Percentiles rank a stretch among this genome's conserved stretches.
Conservation (phyloP, 1,139 yeast genomes). For the Geotrichum klebahnii region DNA sequence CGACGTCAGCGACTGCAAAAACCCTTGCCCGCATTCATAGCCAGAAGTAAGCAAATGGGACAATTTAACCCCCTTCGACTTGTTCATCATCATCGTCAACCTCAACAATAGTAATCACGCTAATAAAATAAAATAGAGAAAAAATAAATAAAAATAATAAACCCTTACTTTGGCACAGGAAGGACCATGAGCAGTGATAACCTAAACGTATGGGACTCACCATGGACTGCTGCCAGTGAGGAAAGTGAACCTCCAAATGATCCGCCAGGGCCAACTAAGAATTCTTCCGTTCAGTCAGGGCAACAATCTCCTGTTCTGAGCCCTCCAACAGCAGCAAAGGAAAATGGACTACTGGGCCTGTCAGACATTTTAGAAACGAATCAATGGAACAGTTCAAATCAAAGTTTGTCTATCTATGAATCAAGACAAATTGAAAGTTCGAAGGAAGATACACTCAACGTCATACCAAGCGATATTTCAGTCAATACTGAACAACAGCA, state of each 20-base stretch:
- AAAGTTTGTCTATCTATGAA: too few species aligned
- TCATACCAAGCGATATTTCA: background rate
- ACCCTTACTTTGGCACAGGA: too few species aligned
- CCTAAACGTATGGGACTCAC: constrained; percentile 1
- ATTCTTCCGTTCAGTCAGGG: background rate
- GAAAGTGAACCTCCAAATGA: background rate
- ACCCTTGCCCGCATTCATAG: too few species aligned
- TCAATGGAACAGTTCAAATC: background rate
- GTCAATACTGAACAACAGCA: background rate
- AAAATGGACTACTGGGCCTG: background rate
- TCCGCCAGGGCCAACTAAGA: background rate
- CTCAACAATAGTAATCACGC: too few species aligned
- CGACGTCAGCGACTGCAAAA: too few species aligned
- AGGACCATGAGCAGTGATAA: constrained; percentile 1
- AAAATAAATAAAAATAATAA: too few species aligned
- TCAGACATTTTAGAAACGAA: background rate
- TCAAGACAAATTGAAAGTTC: background rate
- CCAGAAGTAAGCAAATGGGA: too few species aligned
- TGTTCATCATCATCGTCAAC: too few species aligned
- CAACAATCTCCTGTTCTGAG: background rate
- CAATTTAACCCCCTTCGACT: too few species aligned
- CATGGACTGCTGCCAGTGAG: background rate
- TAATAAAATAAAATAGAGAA: too few species aligned
- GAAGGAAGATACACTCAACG: background rate
- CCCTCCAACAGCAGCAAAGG: background rate